A percentile compares a stretch with the other conserved stretches of the same genome.
These are phyloP conservation scores for Cicer yamashitae DNA, from an alignment of 306 rosid genomes.

Conservation along the genomic window DNA sequence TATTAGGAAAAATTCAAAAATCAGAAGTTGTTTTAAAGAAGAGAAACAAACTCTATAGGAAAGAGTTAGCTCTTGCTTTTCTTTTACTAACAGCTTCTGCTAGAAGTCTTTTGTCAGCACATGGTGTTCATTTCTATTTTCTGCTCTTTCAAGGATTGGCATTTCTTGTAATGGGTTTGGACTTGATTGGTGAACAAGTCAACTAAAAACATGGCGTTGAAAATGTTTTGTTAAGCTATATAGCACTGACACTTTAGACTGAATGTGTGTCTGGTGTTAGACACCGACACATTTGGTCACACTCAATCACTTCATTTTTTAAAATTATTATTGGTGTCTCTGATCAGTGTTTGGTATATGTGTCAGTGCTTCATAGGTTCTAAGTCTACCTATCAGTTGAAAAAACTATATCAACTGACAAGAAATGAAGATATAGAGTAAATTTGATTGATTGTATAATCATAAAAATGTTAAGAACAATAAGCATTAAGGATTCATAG, in stretches of 20 bases:
- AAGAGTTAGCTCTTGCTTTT: conserved; percentile 92
- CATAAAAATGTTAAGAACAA: conserved; percentile 47
- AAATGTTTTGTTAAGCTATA: not conserved
- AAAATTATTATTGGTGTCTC: no score
- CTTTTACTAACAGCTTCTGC: conserved; percentile 92
- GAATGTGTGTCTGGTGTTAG: not conserved
- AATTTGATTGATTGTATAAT: conserved; percentile 48
- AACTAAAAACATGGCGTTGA: conserved; percentile 54
- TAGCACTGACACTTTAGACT: not conserved
- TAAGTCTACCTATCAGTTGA: conserved; percentile 43
- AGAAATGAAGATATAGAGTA: conserved; percentile 44
- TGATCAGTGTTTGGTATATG: not conserved
- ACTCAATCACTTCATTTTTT: no score
- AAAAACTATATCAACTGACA: conserved; percentile 43
- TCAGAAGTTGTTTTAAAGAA: conserved; percentile 56
- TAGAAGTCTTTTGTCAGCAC: conserved; percentile 87
- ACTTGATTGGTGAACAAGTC: conserved; percentile 94
- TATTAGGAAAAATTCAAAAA: conserved; percentile 69
- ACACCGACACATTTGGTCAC: no score
- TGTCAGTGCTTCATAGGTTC: not conserved
- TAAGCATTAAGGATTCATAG: conserved; percentile 40
- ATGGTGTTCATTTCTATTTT: conserved; percentile 95
- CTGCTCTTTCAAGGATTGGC: conserved; percentile 96
- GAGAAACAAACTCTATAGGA: conserved; percentile 79
- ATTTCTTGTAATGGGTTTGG: conserved; percentile 87